Evolutionary conservation across 164 flowering plant species (phyloP).

Genomic region (Stephania yunnanensis): DNA sequence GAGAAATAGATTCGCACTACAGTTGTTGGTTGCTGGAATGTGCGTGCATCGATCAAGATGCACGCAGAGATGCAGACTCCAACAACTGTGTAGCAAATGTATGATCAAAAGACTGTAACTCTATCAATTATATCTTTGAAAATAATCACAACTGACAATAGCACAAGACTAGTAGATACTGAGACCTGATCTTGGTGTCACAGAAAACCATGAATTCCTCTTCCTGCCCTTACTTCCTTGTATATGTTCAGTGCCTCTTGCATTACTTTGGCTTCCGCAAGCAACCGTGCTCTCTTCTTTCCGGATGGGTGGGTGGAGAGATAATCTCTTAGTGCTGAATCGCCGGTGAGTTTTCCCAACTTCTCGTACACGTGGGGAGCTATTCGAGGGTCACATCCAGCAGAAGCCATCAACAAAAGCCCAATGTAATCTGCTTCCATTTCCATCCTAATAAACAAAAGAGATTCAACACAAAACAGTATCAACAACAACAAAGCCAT

Average conservation of each 20-base stretch:
- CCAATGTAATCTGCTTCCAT: constrained; percentile 98
- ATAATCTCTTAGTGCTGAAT: constrained; percentile 58
- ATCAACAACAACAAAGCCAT: constrained; percentile 1
- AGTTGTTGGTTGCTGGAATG: too few relatives aligned
- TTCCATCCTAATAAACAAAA: constrained; percentile 63
- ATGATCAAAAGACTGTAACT: too few relatives aligned
- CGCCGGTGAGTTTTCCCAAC: constrained; percentile 56
- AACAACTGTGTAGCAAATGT: too few relatives aligned
- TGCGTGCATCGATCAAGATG: too few relatives aligned
- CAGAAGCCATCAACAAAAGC: constrained; percentile 72
- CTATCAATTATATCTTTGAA: too few relatives aligned
- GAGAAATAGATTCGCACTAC: too few relatives aligned
- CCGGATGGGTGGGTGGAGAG: constrained; percentile 97
- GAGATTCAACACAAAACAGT: background rate
- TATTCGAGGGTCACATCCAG: constrained; percentile 88
- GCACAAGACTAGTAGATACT: background rate
- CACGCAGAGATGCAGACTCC: too few relatives aligned
- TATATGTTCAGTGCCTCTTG: constrained; percentile 82
- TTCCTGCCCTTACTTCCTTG: constrained; percentile 56
- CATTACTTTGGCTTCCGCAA: constrained; percentile 82
- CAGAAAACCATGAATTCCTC: constrained; percentile 65
- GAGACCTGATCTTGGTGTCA: constrained; percentile 2
- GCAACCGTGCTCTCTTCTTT: constrained; percentile 67
- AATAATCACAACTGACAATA: background rate
- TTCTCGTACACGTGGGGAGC: constrained; percentile 88